Conservation (phyloP, 768 basidiomycete genomes). For the Galerina sulciceps region DNA sequence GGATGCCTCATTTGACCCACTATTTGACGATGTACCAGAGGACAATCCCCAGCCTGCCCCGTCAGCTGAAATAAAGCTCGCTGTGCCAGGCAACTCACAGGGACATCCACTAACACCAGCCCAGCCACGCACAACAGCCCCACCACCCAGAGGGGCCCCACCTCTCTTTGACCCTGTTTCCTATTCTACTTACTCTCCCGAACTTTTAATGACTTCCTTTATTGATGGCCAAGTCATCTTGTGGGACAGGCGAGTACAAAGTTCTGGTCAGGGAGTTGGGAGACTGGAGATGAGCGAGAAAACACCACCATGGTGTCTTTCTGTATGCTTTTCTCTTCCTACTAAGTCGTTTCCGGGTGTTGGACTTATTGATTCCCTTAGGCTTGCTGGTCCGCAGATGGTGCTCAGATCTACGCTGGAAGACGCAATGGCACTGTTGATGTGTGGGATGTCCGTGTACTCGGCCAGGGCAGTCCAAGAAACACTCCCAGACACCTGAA, state of each 20-base stretch:
- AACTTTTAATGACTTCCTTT: conserved; percentile 85
- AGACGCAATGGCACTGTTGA: conserved; percentile 90
- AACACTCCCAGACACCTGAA: conserved; percentile 80
- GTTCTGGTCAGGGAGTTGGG: conserved; percentile 73
- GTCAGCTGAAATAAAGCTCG: conserved; percentile 23
- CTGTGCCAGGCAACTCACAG: conserved; percentile 24
- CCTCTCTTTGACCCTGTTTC: conserved; percentile 66
- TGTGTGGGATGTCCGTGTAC: conserved; percentile 90
- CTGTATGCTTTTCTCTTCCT: conserved; percentile 65
- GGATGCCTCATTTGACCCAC: conserved; percentile 82
- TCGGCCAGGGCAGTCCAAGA: conserved; percentile 64
- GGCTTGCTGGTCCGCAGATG: conserved; percentile 95
- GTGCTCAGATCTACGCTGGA: conserved; percentile 88
- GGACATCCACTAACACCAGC: conserved; percentile 15
- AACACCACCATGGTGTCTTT: conserved; percentile 95
- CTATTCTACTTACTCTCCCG: conserved; percentile 73
- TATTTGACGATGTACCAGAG: conserved; percentile 77
- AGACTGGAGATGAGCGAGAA: conserved; percentile 89
- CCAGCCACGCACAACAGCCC: conserved; percentile 33
- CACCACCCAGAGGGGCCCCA: conserved; percentile 75
- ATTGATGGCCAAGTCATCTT: conserved; percentile 93
- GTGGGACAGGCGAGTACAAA: conserved; percentile 83
- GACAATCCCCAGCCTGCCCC: conserved; percentile 13
- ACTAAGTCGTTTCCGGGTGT: not conserved
- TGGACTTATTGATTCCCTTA: conserved; percentile 33